Percentiles rank a stretch among this genome's conserved stretches.
phyloP scores from a whole-genome alignment of 1,284 basidiomycete genomes.

The Volvariella surrecta region DNA sequence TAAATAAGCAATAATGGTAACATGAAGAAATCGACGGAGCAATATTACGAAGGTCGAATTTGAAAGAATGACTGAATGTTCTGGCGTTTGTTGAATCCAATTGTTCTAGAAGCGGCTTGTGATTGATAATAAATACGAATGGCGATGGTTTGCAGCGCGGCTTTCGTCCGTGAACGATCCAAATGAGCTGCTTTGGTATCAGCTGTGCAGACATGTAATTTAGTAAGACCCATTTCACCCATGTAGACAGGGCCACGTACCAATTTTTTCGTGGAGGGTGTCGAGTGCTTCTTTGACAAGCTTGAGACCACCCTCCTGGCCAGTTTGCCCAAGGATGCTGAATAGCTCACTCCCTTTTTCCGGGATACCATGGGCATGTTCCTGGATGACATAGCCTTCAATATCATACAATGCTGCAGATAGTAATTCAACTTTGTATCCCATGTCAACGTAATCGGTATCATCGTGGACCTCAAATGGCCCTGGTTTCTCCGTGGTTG shows the following conservation, averaged over 20 bases:
- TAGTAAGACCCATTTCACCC: background rate
- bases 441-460: constrained; percentile 51
- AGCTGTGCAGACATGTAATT: constrained; percentile 26
- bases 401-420: constrained; percentile 48
- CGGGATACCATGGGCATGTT: constrained; percentile 20
- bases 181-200: constrained; percentile 66
- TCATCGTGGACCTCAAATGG: constrained; percentile 38
- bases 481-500: too few relatives aligned
- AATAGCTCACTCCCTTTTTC: constrained; percentile 12
- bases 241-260: constrained; percentile 23
- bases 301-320: constrained; percentile 33
- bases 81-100: constrained; percentile 11
- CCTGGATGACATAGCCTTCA: constrained; percentile 42
- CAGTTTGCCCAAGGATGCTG: constrained; percentile 13
- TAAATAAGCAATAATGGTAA: too few relatives aligned
- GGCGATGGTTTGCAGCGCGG: constrained; percentile 49
- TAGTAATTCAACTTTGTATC: constrained; percentile 44
- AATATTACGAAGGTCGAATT: background rate
- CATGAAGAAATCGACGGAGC: background rate
- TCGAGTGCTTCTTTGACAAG: constrained; percentile 38
- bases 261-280: constrained; percentile 49
- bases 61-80: constrained; percentile 10
- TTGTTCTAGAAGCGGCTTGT: constrained; percentile 20
- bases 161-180: constrained; percentile 64
- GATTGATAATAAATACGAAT: constrained; percentile 60